A percentile compares a stretch with the other conserved stretches of the same genome.
Conservation (phyloP, 768 basidiomycete genomes). For the Flagelloscypha sp. region DNA sequence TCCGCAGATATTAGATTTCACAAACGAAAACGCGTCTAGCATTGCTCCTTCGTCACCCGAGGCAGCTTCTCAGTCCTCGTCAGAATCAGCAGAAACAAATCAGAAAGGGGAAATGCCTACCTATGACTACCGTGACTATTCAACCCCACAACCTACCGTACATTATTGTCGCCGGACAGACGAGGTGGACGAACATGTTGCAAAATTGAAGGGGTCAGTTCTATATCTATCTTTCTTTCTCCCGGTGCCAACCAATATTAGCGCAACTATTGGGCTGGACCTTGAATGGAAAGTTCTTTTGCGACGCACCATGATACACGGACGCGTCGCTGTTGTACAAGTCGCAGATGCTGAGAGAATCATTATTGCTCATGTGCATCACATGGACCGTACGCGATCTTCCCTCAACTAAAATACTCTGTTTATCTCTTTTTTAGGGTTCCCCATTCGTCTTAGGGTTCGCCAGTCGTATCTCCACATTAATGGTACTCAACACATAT, state of each 20-base stretch:
- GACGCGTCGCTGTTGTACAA: conserved; percentile 23
- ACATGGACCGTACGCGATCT: conserved; percentile 24
- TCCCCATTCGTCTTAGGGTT: background rate
- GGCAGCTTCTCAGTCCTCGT: too few species aligned
- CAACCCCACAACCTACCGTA: conserved; percentile 15
- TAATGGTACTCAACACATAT: too few species aligned
- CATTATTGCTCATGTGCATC: conserved; percentile 22
- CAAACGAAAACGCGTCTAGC: too few species aligned
- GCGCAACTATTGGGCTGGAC: conserved; percentile 24
- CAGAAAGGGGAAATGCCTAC: conserved; percentile 15
- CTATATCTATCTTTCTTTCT: too few species aligned
- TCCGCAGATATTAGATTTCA: too few species aligned
- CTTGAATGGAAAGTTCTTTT: conserved; percentile 26
- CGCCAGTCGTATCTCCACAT: too few species aligned
- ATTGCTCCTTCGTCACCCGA: too few species aligned
- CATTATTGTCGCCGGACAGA: conserved; percentile 22
- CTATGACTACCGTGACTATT: conserved; percentile 24
- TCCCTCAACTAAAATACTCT: too few species aligned
- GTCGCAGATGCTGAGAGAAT: conserved; percentile 22
- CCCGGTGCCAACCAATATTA: too few species aligned
- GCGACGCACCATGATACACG: conserved; percentile 7
- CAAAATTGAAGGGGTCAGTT: conserved; percentile 17
- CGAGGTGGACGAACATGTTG: conserved; percentile 24
- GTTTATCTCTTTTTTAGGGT: background rate
- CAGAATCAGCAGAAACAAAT: too few species aligned